phyloP scores from a whole-genome alignment of 306 rosid species.

The barrel medic (Medicago truncatula) region MtrunA17r5.0-ANR NC_053046.1:43842501-43843000 shows the following conservation, averaged over 20 bases:
- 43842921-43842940: slow-evolving; percentile 20
- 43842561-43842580: slow-evolving; percentile 70
- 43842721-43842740: slow-evolving; percentile 50
- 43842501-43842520: slow-evolving; percentile 52
- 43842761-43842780: slow-evolving; percentile 65
- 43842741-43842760: slow-evolving; percentile 61
- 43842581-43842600: slow-evolving; percentile 55
- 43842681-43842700: slow-evolving; percentile 62
- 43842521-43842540: slow-evolving; percentile 54
- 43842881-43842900: slow-evolving; percentile 59
- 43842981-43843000: slow-evolving; percentile 17
- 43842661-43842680: slow-evolving; percentile 52
- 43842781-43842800: slow-evolving; percentile 59
- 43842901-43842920: slow-evolving; percentile 20
- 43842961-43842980: slow-evolving; percentile 36
- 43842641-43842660: slow-evolving; percentile 44
- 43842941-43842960: slow-evolving; percentile 24
- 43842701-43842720: slow-evolving; percentile 53
- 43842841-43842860: slow-evolving; percentile 45
- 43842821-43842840: slow-evolving; percentile 40
- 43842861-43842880: slow-evolving; percentile 48
- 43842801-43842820: slow-evolving; percentile 60
- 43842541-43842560: slow-evolving; percentile 51
- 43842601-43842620: slow-evolving; percentile 54
- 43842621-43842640: slow-evolving; percentile 61